phyloP scores from a whole-genome alignment of 116 monocot genomes.

The Cymodocea nodosa region DNA sequence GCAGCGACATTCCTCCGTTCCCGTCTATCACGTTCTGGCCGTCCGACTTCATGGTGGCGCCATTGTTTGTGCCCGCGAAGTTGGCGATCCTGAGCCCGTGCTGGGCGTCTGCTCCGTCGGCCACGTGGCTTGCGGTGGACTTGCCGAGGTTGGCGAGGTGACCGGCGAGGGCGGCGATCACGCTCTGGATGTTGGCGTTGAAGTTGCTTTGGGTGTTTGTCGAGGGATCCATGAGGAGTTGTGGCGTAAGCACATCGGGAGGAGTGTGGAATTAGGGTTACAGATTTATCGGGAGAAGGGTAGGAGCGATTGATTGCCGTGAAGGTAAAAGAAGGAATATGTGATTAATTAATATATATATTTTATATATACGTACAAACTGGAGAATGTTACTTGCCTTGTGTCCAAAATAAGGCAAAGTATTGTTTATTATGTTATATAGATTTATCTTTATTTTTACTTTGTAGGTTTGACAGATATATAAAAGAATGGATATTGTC shows the following conservation, averaged over 20 bases:
- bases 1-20: neutral
- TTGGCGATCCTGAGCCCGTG: conserved; percentile 21
- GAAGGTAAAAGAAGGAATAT: neutral
- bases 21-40: conserved; percentile 4
- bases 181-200: conserved; percentile 20
- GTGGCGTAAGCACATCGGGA: neutral
- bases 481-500: too few species aligned
- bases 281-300: too few species aligned
- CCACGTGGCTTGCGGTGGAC: neutral
- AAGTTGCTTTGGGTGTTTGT: neutral
- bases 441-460: too few species aligned
- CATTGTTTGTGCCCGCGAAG: conserved; percentile 39
- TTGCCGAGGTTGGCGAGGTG: conserved; percentile 12
- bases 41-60: conserved; percentile 25
- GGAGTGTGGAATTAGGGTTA: neutral
- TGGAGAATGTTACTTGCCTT: neutral
- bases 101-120: neutral
- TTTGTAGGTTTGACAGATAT: too few species aligned
- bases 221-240: neutral
- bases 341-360: neutral
- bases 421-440: too few species aligned
- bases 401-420: neutral
- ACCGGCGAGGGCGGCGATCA: conserved; percentile 26
- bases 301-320: neutral
- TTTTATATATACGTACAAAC: too few species aligned